These are phyloP conservation scores for Lipomyces starkeyi DNA, from an alignment of 805 yeast genomes.

Conservation along the genomic window DNA sequence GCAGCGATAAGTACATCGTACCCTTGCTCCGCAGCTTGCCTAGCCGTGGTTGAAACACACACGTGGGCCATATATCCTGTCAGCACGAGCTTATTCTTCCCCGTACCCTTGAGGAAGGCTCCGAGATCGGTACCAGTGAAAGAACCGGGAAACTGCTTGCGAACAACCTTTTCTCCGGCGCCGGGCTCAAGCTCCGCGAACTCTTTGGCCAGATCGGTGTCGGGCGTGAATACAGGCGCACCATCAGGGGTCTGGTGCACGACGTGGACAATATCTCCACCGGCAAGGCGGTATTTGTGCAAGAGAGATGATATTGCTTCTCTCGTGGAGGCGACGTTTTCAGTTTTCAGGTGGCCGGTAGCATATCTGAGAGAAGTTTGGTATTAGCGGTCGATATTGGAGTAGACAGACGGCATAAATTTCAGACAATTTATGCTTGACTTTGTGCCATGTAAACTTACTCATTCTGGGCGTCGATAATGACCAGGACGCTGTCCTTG, in stretches of 20 bases:
- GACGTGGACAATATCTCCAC: not conserved
- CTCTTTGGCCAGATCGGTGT: not conserved
- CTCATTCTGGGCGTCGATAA: no score
- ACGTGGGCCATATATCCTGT: not conserved
- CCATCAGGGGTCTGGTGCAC: not conserved
- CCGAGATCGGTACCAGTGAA: not conserved
- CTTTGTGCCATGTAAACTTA: no score
- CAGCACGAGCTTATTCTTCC: not conserved
- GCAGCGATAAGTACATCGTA: not conserved
- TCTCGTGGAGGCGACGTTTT: not conserved
- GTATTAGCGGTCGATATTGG: not conserved
- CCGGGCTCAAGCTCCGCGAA: not conserved
- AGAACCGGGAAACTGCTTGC: not conserved
- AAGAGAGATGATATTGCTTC: not conserved
- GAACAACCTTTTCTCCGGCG: not conserved
- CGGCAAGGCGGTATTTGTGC: not conserved
- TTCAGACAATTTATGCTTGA: no score
- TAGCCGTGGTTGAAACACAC: not conserved
- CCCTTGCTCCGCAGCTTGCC: not conserved
- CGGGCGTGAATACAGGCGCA: not conserved
- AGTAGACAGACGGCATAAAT: no score
- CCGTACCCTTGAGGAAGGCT: not conserved
- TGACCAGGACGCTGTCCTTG: no score
- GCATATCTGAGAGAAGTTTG: not conserved
- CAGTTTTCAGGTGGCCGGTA: not conserved